Percentiles rank a stretch among this genome's conserved stretches.
Evolutionary conservation across 2,329 filamentous ascomycete genomes (phyloP).

Genomic region (Phyllachora maydis): DNA sequence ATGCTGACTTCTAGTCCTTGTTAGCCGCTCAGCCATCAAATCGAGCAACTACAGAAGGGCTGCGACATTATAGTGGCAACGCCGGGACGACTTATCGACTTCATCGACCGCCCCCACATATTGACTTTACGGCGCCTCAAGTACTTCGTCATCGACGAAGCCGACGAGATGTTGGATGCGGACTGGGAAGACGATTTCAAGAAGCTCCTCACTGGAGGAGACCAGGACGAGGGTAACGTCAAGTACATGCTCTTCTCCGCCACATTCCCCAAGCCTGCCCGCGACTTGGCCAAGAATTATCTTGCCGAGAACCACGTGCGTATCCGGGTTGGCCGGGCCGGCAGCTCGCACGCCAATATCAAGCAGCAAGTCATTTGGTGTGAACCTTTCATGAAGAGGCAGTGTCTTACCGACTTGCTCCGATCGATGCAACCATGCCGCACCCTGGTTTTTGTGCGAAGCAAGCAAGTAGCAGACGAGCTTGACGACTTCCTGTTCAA

Average conservation of each 20-base stretch:
- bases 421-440: conserved; percentile 48
- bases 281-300: conserved; percentile 56
- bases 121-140: conserved; percentile 58
- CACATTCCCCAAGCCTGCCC: conserved; percentile 69
- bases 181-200: conserved; percentile 64
- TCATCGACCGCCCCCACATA: conserved; percentile 51
- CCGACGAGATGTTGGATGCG: conserved; percentile 69
- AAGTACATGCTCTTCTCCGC: conserved; percentile 78
- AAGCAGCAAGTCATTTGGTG: conserved; percentile 53
- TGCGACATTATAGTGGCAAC: conserved; percentile 82
- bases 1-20: too few relatives aligned
- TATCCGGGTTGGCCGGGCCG: conserved; percentile 72
- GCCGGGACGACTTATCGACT: conserved; percentile 68
- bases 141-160: conserved; percentile 77
- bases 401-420: conserved; percentile 53
- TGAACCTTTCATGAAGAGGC: conserved; percentile 44
- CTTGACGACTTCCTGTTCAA: conserved; percentile 82
- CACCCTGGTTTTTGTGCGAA: conserved; percentile 82
- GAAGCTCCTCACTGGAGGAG: conserved; percentile 64
- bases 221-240: conserved; percentile 50
- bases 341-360: conserved; percentile 68
- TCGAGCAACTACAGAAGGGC: conserved; percentile 54
- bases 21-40: conserved; percentile 49
- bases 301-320: conserved; percentile 56
- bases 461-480: conserved; percentile 56